Percentiles rank a stretch among this genome's conserved stretches.
Conservation (phyloP, 208 protist genomes). For the Phytomonas francai region DNA sequence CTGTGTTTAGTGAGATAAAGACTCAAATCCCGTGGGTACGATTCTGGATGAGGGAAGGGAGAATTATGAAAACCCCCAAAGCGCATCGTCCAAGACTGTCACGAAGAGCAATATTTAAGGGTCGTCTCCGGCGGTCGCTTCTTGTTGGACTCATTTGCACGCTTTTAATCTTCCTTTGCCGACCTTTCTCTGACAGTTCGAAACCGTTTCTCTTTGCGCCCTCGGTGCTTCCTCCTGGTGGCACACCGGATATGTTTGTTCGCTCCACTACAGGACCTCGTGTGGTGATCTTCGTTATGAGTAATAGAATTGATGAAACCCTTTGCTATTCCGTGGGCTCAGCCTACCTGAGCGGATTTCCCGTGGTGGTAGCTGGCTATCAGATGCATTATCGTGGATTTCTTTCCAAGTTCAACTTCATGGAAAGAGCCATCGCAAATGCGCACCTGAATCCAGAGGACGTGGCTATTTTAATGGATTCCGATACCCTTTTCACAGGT, state of each 20-base stretch:
- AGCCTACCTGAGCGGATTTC: background rate
- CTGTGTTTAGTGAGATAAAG: no score
- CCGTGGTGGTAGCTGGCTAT: conserved; percentile 4
- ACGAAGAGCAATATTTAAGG: background rate
- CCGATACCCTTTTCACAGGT: conserved; percentile 2
- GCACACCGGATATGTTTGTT: background rate
- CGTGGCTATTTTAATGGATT: background rate
- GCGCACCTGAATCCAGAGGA: background rate
- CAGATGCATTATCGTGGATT: background rate
- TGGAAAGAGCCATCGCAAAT: background rate
- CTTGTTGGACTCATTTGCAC: background rate
- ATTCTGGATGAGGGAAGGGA: background rate
- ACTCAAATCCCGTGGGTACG: no score
- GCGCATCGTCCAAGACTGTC: background rate
- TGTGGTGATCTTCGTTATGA: background rate
- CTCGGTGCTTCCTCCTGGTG: background rate
- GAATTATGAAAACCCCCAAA: background rate
- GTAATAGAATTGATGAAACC: background rate
- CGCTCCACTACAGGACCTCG: background rate
- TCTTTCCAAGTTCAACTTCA: background rate
- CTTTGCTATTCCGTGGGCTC: conserved; percentile 4
- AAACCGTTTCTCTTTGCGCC: background rate
- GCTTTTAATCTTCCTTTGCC: background rate
- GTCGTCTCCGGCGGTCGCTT: background rate
- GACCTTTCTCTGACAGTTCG: background rate